Evolutionary conservation across 768 basidiomycete genomes (phyloP), one percentile per base, ranked within the genome.

Genomic region (Lepiota brunneoincarnata): DNA sequence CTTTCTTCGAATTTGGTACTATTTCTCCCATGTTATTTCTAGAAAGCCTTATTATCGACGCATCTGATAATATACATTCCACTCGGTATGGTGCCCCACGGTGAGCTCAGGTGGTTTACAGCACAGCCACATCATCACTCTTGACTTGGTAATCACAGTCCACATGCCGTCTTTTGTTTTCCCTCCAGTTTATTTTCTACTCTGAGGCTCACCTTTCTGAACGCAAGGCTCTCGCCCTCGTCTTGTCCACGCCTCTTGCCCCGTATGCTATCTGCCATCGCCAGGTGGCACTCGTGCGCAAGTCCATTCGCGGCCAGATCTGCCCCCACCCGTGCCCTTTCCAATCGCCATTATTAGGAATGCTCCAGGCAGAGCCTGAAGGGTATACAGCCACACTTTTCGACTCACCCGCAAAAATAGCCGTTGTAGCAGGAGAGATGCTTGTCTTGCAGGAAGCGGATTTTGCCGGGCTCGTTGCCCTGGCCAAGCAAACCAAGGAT

Each of bases 371-470:
- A 6, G 72, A 72, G 45, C 62, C 61, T 14, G 64, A 70, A 41
- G 72, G 72, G 7, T 70, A 74, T 49, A 69, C 70, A 0, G 61
- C 73, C 23, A 69, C 72, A 3, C 49, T 75, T 1, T 75, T 73
- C 56, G 31, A 49, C 31, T 58, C 58, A 12, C 35, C 58, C 17
- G 53, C 57, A 6, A 15, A 55, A 2, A 55, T 58, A 34, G 67
- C 69, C 1, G 64, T 75, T 11, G 62, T 67, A 1, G 37, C 66
- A 6, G 74, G 73, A 0, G 59, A 62, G 28, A 65, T 70, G 1
- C 56, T 67, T 2, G 17, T 61, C 38, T 57, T 73, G 18, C 26
- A 55, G 10, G 54, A 67, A 7, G 50, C 56, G 24, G 71, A 74
- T 51, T 63, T 64, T 35, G 17, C 49, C 2, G 67, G 65, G n/a